Evolutionary conservation across 805 yeast species (phyloP).

Genomic region (Yamadazyma olivae): DNA sequence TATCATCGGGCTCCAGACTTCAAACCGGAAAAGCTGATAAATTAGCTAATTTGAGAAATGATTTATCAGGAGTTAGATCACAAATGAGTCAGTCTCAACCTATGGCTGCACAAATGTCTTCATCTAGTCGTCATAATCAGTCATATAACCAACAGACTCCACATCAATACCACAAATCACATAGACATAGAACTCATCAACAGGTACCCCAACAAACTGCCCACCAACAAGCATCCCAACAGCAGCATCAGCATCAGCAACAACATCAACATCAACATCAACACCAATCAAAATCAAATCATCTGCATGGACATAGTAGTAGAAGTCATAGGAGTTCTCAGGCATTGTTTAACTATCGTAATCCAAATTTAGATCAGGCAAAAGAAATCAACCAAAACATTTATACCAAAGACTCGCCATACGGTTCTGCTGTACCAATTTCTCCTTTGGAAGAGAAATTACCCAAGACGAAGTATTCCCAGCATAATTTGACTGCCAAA

Average conservation of each 20-base stretch:
- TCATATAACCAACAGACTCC: not conserved
- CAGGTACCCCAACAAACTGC: not conserved
- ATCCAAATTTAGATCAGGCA: constrained; percentile 12
- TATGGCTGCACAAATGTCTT: not conserved
- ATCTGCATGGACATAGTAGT: not conserved
- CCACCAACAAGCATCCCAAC: not conserved
- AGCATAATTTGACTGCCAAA: constrained; percentile 15
- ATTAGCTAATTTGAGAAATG: constrained; percentile 18
- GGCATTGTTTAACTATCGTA: constrained; percentile 32
- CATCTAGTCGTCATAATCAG: not conserved
- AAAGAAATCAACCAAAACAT: constrained; percentile 9
- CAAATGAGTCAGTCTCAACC: not conserved
- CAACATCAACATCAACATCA: not conserved
- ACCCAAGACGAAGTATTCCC: constrained; percentile 12
- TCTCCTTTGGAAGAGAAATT: constrained; percentile 13
- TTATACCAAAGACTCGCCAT: constrained; percentile 10
- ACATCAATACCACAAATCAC: constrained; percentile 3
- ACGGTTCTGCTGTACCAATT: constrained; percentile 11
- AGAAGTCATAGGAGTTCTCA: constrained; percentile 22
- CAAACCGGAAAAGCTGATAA: constrained; percentile 20
- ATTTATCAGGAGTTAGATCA: constrained; percentile 1
- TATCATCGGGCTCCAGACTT: constrained; percentile 20
- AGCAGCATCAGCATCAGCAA: not conserved
- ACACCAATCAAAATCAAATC: constrained; percentile 1
- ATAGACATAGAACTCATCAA: constrained; percentile 3